Evolutionary conservation across 2,329 filamentous ascomycete species (phyloP), one percentile per base, ranked within the genome.

Genomic region (Hymenoscyphus occultus): DNA sequence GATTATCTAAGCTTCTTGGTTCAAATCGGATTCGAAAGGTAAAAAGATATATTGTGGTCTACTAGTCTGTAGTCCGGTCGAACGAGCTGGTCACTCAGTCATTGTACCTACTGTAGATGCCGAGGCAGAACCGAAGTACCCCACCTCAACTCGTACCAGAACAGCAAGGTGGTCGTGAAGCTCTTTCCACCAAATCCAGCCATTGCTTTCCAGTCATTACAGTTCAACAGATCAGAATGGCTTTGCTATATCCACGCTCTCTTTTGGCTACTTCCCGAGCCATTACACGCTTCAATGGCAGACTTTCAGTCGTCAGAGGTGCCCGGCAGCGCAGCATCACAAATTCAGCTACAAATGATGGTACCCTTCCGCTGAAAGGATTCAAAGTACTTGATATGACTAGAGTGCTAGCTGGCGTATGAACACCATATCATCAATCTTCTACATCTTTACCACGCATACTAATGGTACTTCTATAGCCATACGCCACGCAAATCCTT

Each of bases 331-430:
- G 72, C 66, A 60, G 42, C 22, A 65, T 74, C 39, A 71, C 72
- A 40, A 64, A 67, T 63, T 62, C 66, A 14, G 64, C 69, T 22
- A 56, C 42, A n/a, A 64, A 71, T 61, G 73, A 74, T 54, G 71
- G 80, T 79, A 82, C 81, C 16, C 77, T 90, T 39, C 94, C 95
- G 28, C 83, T 99, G 71, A 86, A 92, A 42, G 95, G 95, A 0
- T 90, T 95, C 71, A 88, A 91, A 63, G 93, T 98, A 14, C 83
- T 99, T 68, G 95, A 99, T 77, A 96, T 99, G 93, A 98, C 94
- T 3, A 86, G 95, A 79, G 95, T 99, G 1, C 80, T 99, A 69
- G 95, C 95, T 68, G 95, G 95, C 64, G 94, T 97, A 82, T 54
- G 48, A 5, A 54, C 22, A 54, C 48, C 48, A 35, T 7, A 35